Base-by-base conservation (phyloP, 78 protist genomes). In the Dictyostelium capitatum region DNA sequence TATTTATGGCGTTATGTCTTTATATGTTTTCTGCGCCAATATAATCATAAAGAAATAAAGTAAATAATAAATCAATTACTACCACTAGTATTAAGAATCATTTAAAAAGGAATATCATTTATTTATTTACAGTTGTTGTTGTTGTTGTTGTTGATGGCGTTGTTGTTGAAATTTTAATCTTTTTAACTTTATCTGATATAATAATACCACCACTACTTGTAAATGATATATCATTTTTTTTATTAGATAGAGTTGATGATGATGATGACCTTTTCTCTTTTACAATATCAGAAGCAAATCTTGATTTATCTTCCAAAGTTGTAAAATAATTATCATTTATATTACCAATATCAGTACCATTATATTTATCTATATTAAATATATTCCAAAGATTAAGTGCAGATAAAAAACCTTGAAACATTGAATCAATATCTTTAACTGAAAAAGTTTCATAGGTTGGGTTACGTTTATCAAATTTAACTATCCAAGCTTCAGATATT, bases 1-100 rank as follows among this genome's bases (percentile, higher is more conserved):
- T 51, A 32, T 79, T 79, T 19, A 54, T 79, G n/a, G 28, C 59
- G 37, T 47, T 79, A 32, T 79, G 83, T 10, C 37, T 79, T 50
- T 79, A 48, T 51, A 79, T 79, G 83, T 79, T 79, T 79, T 79
- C 83, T 20, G 83, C 83, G 32, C 83, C 83, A 56, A 32, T 79
- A 23, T 54, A 50, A 77, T n/a, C n/a, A n/a, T 15, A 37, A 59
- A 59, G 25, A 10, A 25, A 62, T 7, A 62, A 59, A n/a, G n/a
- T n/a, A 0, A 62, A 62, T 62, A 56, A 56, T 56, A 56, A 56
- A 56, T 20, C 4, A 4, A 17, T 54, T 10, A 17, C 4, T 23
- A 20, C 23, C 1, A 6, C 43, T 37, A 37, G 43, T 37, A 37
- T 1, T 51, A 51, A 4, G 15, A 1, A 23, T 3, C 20, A 23